Conservation (phyloP, 106 monocot genomes). For the Phalaenopsis equestris region DNA sequence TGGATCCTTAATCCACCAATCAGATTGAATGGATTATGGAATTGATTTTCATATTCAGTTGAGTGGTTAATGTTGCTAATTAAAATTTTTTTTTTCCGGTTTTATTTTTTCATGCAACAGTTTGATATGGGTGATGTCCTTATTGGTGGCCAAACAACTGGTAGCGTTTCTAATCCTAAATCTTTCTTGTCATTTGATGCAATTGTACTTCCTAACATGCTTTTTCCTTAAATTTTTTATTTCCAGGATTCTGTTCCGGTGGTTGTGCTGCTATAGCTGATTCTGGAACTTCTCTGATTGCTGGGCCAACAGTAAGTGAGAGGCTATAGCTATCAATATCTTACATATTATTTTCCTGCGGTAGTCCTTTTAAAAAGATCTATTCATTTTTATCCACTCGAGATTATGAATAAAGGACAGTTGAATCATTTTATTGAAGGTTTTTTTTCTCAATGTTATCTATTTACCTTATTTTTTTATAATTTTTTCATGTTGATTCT, state of each 20-base stretch:
- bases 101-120: conserved; percentile 17
- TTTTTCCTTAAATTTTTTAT: neutral
- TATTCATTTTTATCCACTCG: neutral
- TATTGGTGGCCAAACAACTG: conserved; percentile 38
- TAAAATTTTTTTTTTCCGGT: neutral
- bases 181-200: conserved; percentile 13
- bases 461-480: neutral
- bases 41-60: neutral
- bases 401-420: too few species aligned
- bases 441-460: neutral
- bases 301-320: conserved; percentile 69
- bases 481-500: too few species aligned
- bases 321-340: neutral
- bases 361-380: neutral
- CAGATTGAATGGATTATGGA: conserved; percentile 21
- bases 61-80: neutral
- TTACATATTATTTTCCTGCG: neutral
- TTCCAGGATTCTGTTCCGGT: conserved; percentile 45
- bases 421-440: too few species aligned
- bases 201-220: conserved; percentile 16
- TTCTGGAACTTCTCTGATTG: conserved; percentile 73
- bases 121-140: conserved; percentile 65
- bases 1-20: conserved; percentile 5
- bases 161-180: conserved; percentile 12
- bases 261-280: conserved; percentile 72